Base-by-base conservation (phyloP, 495 filamentous ascomycete species). In the Filosporella fistucella region DNA sequence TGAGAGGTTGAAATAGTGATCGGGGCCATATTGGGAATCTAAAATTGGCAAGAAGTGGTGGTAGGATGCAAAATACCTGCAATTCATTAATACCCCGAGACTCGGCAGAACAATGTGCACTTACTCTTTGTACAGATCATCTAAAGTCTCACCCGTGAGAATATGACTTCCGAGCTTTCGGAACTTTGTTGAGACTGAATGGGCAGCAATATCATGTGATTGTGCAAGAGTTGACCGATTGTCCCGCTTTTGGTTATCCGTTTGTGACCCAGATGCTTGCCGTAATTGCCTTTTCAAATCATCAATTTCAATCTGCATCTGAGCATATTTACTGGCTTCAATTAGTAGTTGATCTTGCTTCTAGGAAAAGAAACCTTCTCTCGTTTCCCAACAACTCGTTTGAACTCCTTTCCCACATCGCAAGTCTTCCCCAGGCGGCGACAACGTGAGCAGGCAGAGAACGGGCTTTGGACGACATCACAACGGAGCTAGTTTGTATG, bases 341-440 rank as follows among this genome's bases (percentile, higher is more conserved):
- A 30, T 33, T 16, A 33, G 24, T 11, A 2, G 13, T 5, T 14
- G 8, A 16, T 17, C 24, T 18, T 20, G 25, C 4, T 28, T n/a
- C n/a, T n/a, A n/a, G n/a, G n/a, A n/a, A n/a, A n/a, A 32, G 26
- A 26, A 18, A 8, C 20, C 17, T 5, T 18, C 13, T 16, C 42
- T 42, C 78, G 85, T 29, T 88, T 80, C 70, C 93, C 94, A 38
- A 86, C 88, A 25, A 91, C 74, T 42, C 89, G 84, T 66, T 91
- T 91, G 70, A 95, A 95, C 60, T 88, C 87, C 54, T 82, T 84
- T 62, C 93, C 87, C 61, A 95, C 91, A 56, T 87, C 87, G 73
- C 89, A 95, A 11, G 80, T 75, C 51, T 93, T 84, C 56, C 80
- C 84, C 42, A 91, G 75, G 51, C 86, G 86, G 58, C 78, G 67